These are phyloP conservation scores for Scheffersomyces insectosa DNA, from an alignment of 1,139 yeast species.

Conservation along the genomic window DNA sequence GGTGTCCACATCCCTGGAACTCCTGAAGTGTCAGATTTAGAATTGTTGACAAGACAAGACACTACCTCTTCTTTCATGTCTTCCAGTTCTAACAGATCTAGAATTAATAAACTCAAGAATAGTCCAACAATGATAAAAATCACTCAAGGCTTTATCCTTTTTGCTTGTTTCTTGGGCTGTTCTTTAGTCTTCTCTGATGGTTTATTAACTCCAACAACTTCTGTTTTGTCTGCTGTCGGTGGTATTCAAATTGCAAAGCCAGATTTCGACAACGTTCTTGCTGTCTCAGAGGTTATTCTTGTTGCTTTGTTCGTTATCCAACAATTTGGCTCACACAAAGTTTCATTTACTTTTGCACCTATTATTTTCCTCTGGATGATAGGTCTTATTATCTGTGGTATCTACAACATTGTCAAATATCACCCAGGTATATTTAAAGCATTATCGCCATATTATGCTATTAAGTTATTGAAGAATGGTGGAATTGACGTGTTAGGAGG, in stretches of 20 bases:
- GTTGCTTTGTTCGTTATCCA: constrained; percentile 46
- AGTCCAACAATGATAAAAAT: constrained; percentile 23
- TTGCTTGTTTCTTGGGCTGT: constrained; percentile 55
- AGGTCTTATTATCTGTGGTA: constrained; percentile 46
- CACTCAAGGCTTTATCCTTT: constrained; percentile 33
- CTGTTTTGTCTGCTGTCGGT: constrained; percentile 53
- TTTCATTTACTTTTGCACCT: constrained; percentile 52
- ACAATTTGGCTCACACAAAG: constrained; percentile 45
- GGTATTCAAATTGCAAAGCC: constrained; percentile 52
- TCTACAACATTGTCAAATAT: constrained; percentile 39
- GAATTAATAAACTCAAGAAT: constrained; percentile 19
- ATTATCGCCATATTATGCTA: constrained; percentile 53
- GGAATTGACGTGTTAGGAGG: constrained; percentile 50
- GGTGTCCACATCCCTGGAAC: constrained; percentile 47
- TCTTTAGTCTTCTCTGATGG: constrained; percentile 60
- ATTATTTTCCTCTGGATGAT: constrained; percentile 53
- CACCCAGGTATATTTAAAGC: constrained; percentile 50
- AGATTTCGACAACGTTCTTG: constrained; percentile 40
- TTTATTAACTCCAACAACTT: constrained; percentile 60
- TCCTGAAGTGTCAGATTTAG: constrained; percentile 34
- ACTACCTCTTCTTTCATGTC: constrained; percentile 29
- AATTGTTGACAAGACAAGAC: constrained; percentile 41
- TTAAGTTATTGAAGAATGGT: constrained; percentile 37
- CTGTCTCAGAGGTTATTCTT: constrained; percentile 50
- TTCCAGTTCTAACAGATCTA: constrained; percentile 9